These are phyloP conservation scores for Lyophyllum semitale DNA, from an alignment of 768 basidiomycete species.

Conservation along the genomic window DNA sequence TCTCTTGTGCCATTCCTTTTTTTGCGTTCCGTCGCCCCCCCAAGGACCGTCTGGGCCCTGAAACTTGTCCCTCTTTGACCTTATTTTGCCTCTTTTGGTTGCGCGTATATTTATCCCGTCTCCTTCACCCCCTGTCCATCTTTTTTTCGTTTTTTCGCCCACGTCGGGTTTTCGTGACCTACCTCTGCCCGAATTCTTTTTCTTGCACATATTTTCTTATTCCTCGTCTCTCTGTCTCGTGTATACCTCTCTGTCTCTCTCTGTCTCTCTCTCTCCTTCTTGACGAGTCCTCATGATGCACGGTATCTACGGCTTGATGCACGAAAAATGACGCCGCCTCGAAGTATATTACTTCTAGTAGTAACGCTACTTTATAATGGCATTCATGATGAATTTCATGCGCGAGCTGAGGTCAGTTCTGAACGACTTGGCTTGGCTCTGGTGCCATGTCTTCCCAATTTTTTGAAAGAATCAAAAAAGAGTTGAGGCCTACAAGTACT, in stretches of 20 bases:
- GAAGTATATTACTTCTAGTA: slow-evolving; percentile 9
- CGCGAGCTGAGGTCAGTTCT: neutral
- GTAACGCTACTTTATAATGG: slow-evolving; percentile 5
- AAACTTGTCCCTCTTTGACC: neutral
- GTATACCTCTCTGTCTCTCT: neutral
- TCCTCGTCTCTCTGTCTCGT: neutral
- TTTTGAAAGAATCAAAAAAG: too few species aligned
- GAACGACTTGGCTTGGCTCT: too few species aligned
- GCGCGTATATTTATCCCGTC: slow-evolving; percentile 14
- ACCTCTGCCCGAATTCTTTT: neutral
- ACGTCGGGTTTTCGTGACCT: slow-evolving; percentile 1
- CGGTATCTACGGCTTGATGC: slow-evolving; percentile 15
- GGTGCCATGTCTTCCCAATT: too few species aligned
- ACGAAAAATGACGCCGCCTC: slow-evolving; percentile 7
- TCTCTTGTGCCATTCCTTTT: neutral
- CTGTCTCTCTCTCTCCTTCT: neutral
- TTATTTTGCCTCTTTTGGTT: neutral
- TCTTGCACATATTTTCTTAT: slow-evolving; percentile 7
- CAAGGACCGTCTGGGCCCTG: neutral
- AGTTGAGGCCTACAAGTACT: too few species aligned
- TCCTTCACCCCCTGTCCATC: slow-evolving; percentile 7
- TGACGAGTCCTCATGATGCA: slow-evolving; percentile 12
- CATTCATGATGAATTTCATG: neutral
- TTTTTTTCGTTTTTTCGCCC: neutral
- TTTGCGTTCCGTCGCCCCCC: neutral